Conservation (phyloP, 2,329 filamentous ascomycete species). For the Lasiodiplodia gonubiensis region DNA sequence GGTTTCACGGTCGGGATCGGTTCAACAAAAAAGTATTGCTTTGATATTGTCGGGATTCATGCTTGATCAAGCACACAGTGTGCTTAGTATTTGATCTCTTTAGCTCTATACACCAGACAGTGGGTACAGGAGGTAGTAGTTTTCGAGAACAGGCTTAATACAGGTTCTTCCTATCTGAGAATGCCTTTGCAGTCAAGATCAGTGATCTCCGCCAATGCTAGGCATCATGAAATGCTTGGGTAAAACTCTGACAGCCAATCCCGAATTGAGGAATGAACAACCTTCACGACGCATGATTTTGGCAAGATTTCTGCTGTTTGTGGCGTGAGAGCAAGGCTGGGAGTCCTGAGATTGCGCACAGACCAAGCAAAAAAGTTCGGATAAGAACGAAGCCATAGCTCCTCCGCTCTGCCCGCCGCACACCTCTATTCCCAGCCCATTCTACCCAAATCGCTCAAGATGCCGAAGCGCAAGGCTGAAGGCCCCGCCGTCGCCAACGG, state of each 20-base stretch:
- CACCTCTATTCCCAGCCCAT: background rate
- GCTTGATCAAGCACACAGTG: background rate
- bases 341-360: constrained; percentile 16
- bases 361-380: constrained; percentile 26
- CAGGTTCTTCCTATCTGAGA: background rate
- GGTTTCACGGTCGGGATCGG: constrained; percentile 5
- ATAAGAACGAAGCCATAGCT: constrained; percentile 24
- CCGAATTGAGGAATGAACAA: constrained; percentile 12
- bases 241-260: background rate
- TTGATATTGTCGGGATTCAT: background rate
- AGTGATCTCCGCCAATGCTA: background rate
- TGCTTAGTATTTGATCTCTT: constrained; percentile 9
- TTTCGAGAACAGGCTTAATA: constrained; percentile 7
- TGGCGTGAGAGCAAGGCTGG: constrained; percentile 24
- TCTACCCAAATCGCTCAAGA: background rate
- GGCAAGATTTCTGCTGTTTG: constrained; percentile 11
- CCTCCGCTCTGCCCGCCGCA: constrained; percentile 5
- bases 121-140: constrained; percentile 12
- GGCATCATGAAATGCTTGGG: background rate
- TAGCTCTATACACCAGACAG: constrained; percentile 18
- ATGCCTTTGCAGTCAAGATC: background rate
- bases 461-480: constrained; percentile 53
- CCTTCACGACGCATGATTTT: constrained; percentile 12
- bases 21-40: constrained; percentile 5
- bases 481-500: constrained; percentile 40